These are phyloP conservation scores for Spongospora subterranea DNA, from an alignment of 208 protist genomes.

Conservation along the genomic window DNA sequence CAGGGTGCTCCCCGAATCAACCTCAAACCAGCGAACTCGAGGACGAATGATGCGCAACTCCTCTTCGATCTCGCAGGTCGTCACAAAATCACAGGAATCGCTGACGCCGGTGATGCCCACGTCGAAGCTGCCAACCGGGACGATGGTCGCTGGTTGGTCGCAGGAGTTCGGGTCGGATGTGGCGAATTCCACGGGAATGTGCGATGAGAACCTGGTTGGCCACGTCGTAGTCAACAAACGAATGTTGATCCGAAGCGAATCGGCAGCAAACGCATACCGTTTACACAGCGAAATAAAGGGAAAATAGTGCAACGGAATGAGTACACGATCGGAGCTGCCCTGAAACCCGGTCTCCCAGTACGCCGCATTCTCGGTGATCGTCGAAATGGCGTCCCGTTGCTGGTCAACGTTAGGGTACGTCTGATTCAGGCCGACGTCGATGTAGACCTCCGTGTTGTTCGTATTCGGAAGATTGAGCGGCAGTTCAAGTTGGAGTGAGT, in stretches of 20 bases:
- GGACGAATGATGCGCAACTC: constrained; percentile 25
- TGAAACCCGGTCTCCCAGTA: not conserved
- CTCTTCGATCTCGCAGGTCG: constrained; percentile 29
- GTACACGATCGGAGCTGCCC: not conserved
- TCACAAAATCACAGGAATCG: constrained; percentile 26
- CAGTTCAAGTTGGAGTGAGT: not conserved
- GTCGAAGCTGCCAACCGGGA: constrained; percentile 1
- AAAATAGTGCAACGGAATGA: constrained; percentile 38
- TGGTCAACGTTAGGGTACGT: constrained; percentile 16
- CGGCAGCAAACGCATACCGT: not conserved
- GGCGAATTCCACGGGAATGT: constrained; percentile 45
- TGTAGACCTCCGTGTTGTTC: constrained; percentile 44
- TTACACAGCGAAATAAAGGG: constrained; percentile 5
- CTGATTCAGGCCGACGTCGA: constrained; percentile 43
- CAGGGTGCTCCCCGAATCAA: not conserved
- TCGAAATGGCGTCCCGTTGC: not conserved
- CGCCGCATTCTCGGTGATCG: not conserved
- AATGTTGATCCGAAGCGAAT: no score
- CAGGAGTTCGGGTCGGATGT: not conserved
- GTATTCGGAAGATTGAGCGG: not conserved
- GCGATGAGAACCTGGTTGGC: constrained; percentile 50
- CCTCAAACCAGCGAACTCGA: constrained; percentile 33
- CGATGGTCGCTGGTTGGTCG: not conserved
- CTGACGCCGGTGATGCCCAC: not conserved
- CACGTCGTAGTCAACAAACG: not conserved